These are phyloP conservation scores for Colletotrichum tofieldiae DNA, from an alignment of 2,329 filamentous ascomycete species.

Conservation along the genomic window DNA sequence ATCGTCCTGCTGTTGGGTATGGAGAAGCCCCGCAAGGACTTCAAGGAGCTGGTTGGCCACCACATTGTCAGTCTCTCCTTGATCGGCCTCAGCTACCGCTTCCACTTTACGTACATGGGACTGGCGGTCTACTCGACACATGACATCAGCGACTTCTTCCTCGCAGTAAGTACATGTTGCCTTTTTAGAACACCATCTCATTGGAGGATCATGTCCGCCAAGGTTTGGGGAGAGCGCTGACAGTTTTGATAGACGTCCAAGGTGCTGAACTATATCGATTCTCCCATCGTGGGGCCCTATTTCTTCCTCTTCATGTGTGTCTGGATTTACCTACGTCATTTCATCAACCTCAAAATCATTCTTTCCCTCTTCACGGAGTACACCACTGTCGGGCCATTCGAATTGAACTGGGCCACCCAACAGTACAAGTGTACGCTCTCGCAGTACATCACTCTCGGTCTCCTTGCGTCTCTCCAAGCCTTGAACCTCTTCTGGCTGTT, in stretches of 20 bases:
- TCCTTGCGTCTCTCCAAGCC: slow-evolving; percentile 79
- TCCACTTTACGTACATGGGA: slow-evolving; percentile 97
- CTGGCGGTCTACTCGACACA: slow-evolving; percentile 95
- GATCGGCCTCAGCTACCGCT: slow-evolving; percentile 90
- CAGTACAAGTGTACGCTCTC: slow-evolving; percentile 84
- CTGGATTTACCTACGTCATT: slow-evolving; percentile 94
- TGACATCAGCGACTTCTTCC: slow-evolving; percentile 95
- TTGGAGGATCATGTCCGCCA: not conserved
- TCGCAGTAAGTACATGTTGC: slow-evolving; percentile 77
- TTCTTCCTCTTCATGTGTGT: slow-evolving; percentile 85
- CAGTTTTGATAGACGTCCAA: slow-evolving; percentile 80
- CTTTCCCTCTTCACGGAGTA: slow-evolving; percentile 83
- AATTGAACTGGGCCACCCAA: slow-evolving; percentile 81
- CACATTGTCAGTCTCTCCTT: slow-evolving; percentile 90
- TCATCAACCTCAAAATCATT: slow-evolving; percentile 84
- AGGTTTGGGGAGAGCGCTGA: slow-evolving; percentile 32
- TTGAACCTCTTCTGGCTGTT: slow-evolving; percentile 89
- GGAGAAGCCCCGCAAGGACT: slow-evolving; percentile 96
- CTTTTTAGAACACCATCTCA: not conserved
- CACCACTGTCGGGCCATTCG: slow-evolving; percentile 80
- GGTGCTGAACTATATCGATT: slow-evolving; percentile 90
- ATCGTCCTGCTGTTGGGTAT: slow-evolving; percentile 89
- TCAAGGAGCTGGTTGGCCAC: slow-evolving; percentile 92
- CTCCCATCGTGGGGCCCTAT: slow-evolving; percentile 84
- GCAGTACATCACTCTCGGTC: slow-evolving; percentile 76